These are phyloP conservation scores for Umbellularia californica DNA, from an alignment of 164 flowering plant genomes.

Conservation along the genomic window DNA sequence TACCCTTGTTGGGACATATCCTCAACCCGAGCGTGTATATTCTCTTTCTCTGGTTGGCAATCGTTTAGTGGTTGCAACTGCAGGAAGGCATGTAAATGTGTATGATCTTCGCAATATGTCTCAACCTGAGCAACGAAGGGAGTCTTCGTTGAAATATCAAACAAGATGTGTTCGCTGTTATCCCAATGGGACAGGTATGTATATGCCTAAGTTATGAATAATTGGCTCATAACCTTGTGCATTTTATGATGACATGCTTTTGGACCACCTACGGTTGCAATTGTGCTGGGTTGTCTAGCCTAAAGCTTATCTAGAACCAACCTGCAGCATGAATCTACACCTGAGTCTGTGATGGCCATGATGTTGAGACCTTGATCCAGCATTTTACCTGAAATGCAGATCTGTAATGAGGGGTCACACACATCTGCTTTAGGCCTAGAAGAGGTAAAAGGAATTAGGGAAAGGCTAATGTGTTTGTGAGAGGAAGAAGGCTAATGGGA, in stretches of 20 bases:
- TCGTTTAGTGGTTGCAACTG: slow-evolving; percentile 96
- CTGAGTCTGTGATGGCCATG: slow-evolving; percentile 1
- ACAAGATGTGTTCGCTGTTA: slow-evolving; percentile 97
- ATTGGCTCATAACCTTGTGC: neutral
- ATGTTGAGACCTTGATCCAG: neutral
- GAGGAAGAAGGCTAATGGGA: too few species aligned
- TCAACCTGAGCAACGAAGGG: slow-evolving; percentile 96
- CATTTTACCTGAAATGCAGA: neutral
- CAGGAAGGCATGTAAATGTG: slow-evolving; percentile 96
- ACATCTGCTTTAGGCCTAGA: too few species aligned
- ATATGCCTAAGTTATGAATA: neutral
- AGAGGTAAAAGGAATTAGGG: too few species aligned
- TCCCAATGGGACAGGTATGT: slow-evolving; percentile 96
- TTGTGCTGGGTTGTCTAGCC: too few species aligned
- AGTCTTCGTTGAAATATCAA: slow-evolving; percentile 95
- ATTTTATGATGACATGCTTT: neutral
- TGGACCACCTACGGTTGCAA: neutral
- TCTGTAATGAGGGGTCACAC: too few species aligned
- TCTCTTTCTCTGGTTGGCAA: slow-evolving; percentile 90
- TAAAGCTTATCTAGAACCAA: too few species aligned
- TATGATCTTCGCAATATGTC: slow-evolving; percentile 98
- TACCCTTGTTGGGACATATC: slow-evolving; percentile 83
- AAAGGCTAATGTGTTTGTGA: too few species aligned
- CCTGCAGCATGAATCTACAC: too few species aligned
- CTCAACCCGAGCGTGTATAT: slow-evolving; percentile 97